These are phyloP conservation scores for Aurifilum marmelostoma DNA, from an alignment of 2,329 filamentous ascomycete species.

Conservation along the genomic window DNA sequence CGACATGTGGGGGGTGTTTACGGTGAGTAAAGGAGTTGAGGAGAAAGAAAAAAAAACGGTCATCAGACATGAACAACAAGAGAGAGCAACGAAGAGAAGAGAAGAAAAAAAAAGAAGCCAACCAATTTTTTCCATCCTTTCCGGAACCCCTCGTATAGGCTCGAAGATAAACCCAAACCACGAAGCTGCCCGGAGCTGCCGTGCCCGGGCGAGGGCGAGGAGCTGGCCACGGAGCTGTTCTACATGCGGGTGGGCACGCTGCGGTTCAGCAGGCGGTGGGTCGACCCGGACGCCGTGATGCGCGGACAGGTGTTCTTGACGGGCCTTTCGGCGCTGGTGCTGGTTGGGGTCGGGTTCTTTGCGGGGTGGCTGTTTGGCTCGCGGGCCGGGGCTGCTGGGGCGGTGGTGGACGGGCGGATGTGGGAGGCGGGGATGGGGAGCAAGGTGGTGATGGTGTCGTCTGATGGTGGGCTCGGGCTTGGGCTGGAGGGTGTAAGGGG, in stretches of 20 bases:
- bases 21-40: not conserved
- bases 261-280: conserved; percentile 38
- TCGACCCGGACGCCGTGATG: conserved; percentile 34
- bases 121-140: not conserved
- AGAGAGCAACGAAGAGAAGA: too few species aligned
- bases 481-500: not conserved
- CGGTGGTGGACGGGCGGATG: not conserved
- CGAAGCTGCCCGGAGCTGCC: conserved; percentile 34
- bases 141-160: conserved; percentile 26
- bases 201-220: conserved; percentile 30
- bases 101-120: too few species aligned
- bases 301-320: conserved; percentile 25
- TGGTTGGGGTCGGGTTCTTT: conserved; percentile 20
- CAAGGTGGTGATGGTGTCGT: not conserved
- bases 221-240: conserved; percentile 37
- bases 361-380: conserved; percentile 19
- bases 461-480: not conserved
- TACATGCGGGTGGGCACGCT: conserved; percentile 40
- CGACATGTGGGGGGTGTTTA: not conserved
- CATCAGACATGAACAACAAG: not conserved
- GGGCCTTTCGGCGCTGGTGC: conserved; percentile 11
- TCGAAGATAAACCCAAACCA: conserved; percentile 36
- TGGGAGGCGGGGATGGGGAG: not conserved
- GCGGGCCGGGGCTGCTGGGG: conserved; percentile 1
- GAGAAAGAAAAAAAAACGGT: not conserved